A percentile compares a stretch with the other conserved stretches of the same genome.
Evolutionary conservation across 257 asterid genomes (phyloP).

Genomic region (Forsythia suspensa): DNA sequence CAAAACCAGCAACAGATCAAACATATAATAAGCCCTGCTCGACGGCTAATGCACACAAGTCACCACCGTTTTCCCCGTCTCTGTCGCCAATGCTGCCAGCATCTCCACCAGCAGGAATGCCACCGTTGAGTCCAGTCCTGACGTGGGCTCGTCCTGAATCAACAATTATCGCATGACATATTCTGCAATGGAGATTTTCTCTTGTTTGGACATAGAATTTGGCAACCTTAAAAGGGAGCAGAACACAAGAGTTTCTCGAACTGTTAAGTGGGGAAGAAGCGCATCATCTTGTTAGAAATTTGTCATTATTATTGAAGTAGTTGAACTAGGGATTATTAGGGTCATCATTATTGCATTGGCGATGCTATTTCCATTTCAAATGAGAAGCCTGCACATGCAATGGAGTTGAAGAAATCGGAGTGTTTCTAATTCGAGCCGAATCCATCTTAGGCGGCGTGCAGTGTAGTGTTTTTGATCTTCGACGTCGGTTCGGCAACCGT

Average conservation of each 20-base stretch:
- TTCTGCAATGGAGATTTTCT: slow-evolving; percentile 59
- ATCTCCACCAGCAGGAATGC: slow-evolving; percentile 66
- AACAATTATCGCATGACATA: slow-evolving; percentile 59
- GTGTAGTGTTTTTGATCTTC: slow-evolving; percentile 37
- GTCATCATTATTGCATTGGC: slow-evolving; percentile 44
- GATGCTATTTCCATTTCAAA: slow-evolving; percentile 56
- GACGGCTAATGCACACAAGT: slow-evolving; percentile 93
- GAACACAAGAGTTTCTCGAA: slow-evolving; percentile 73
- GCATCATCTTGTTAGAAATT: slow-evolving; percentile 85
- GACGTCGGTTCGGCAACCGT: slow-evolving; percentile 21
- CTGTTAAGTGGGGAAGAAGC: slow-evolving; percentile 75
- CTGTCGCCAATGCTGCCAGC: slow-evolving; percentile 50
- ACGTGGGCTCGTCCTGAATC: slow-evolving; percentile 87
- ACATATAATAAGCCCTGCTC: slow-evolving; percentile 77
- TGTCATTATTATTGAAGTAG: neutral
- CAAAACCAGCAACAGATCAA: slow-evolving; percentile 67
- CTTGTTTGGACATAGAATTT: slow-evolving; percentile 26
- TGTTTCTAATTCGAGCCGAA: slow-evolving; percentile 13
- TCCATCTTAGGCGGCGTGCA: slow-evolving; percentile 51
- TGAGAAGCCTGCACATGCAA: slow-evolving; percentile 42
- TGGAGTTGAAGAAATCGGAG: slow-evolving; percentile 24
- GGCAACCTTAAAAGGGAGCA: too few relatives aligned
- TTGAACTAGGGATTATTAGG: slow-evolving; percentile 43
- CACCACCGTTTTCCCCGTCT: slow-evolving; percentile 80
- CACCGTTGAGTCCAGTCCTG: slow-evolving; percentile 91